Evolutionary conservation across 2,329 filamentous ascomycete species (phyloP), one percentile per base, ranked within the genome.

Genomic region (Epichloe baconii): DNA sequence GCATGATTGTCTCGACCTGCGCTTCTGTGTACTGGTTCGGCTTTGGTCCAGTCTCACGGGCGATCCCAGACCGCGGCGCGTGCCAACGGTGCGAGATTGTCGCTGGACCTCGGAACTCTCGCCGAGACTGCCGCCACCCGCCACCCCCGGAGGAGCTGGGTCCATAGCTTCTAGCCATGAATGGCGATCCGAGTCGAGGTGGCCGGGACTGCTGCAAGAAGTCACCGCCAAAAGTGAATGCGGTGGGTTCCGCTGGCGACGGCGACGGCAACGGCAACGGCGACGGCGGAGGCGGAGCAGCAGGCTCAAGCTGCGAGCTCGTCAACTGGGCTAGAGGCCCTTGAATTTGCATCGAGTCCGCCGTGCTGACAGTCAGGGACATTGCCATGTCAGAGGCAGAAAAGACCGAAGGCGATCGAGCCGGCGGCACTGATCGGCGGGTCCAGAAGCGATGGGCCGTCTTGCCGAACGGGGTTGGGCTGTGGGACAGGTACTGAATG

Each of bases 291-390:
- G 15, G 10, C 12, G 23, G 36, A 4, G 23, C 19, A n/a, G 11
- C 14, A 4, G 48, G 11, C 34, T 43, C 61, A 14, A 58, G 50
- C 37, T 56, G 57, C 15, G 75, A 75, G 50, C 67, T 68, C n/a
- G 77, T 74, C 42, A 84, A 70, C 57, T 78, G 77, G 2, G 80
- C 80, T 50, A 85, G 60, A 10, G 80, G 78, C 3, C 79, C 80
- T 49, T 77, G 68, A 0, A 75, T 76, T 57, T 83, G 77, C 82
- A 85, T 85, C 2, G 75, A 75, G 42, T 82, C 78, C 2, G 80
- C 74, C 1, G 81, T 84, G 66, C 78, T 82, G 34, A 83, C 67
- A 1, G 74, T 72, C 49, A 85, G 69, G 11, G 82, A 85, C 59
- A 83, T 67, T 42, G 75, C 72, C 73, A 85, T 82, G 55, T 83